Evolutionary conservation across 2,329 filamentous ascomycete genomes (phyloP), one percentile per base, ranked within the genome.

Genomic region (Penicillium sp.): DNA sequence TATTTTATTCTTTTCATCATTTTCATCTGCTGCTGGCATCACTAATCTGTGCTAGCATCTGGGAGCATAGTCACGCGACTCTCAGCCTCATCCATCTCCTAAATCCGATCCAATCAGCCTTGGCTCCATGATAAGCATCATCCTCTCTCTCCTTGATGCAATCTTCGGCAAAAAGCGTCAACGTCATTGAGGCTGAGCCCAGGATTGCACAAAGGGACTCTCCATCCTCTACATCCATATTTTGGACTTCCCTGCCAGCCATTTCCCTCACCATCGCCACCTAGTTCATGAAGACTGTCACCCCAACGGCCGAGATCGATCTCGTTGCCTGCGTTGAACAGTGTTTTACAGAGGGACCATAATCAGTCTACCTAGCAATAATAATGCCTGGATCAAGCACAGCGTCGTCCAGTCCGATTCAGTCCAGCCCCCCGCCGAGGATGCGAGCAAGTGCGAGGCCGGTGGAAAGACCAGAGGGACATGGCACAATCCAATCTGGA

Each of bases 231-330:
- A 47, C 13, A 10, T 29, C 7, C 1, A 15, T 21, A 31, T 21
- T 12, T 28, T 12, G 15, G 8, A 31, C 24, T 12, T 21, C 13
- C 21, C 22, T 22, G 7, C n/a, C 17, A 21, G 33, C 37, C n/a
- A 21, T 34, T 28, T 51, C 28, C 44, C 57, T 43, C 21, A 2
- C 12, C 13, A 45, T 48, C 57, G 56, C 60, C 53, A 60, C 52
- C 29, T 52, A 59, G 60, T 64, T 61, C 57, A 68, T 68, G 65
- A 64, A 57, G 62, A 52, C 59, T 57, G 58, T 60, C 58, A 52
- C 57, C 55, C 33, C 61, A 62, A 54, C 60, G 62, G 54, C 61
- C 64, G 64, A 66, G 64, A 60, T 57, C 65, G 60, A 59, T 60
- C 57, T 65, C 63, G 51, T 59, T 62, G 57, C 51, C 55, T 48